A percentile compares a stretch with the other conserved stretches of the same genome.
Conservation (phyloP, 75 land plant genomes). For the Pseudotsuga menziesii region DNA sequence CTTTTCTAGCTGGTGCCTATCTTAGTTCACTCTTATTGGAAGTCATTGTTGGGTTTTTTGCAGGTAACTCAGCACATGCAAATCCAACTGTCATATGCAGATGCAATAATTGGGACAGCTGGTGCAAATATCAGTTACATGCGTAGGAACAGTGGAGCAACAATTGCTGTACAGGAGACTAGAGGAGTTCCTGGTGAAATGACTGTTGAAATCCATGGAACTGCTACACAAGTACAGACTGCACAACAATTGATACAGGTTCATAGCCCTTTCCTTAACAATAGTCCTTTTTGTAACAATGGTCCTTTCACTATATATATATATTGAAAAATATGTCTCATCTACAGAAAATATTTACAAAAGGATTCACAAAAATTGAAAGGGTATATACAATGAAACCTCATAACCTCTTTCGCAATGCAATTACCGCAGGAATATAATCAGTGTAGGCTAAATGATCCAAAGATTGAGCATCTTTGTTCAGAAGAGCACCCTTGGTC, state of each 20-base stretch:
- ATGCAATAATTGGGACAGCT: slow-evolving; percentile 91
- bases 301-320: too few species aligned
- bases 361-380: too few species aligned
- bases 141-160: slow-evolving; percentile 93
- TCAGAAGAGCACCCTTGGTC: too few species aligned
- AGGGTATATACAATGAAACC: too few species aligned
- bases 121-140: slow-evolving; percentile 94
- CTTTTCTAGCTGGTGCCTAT: not conserved
- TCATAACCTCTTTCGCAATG: too few species aligned
- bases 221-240: slow-evolving; percentile 87
- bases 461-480: too few species aligned
- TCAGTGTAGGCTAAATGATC: too few species aligned
- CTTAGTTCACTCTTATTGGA: not conserved
- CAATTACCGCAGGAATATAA: too few species aligned
- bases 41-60: slow-evolving; percentile 6
- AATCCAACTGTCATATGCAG: slow-evolving; percentile 88
- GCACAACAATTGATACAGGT: slow-evolving; percentile 97
- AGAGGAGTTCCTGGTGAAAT: slow-evolving; percentile 89
- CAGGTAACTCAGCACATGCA: slow-evolving; percentile 96
- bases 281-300: not conserved
- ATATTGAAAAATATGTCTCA: too few species aligned
- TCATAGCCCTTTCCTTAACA: not conserved
- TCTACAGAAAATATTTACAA: too few species aligned
- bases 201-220: slow-evolving; percentile 93
- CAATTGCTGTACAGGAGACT: slow-evolving; percentile 88